Conservation (phyloP, 176 grass and related monocot genomes). For the Carex parvula region DNA sequence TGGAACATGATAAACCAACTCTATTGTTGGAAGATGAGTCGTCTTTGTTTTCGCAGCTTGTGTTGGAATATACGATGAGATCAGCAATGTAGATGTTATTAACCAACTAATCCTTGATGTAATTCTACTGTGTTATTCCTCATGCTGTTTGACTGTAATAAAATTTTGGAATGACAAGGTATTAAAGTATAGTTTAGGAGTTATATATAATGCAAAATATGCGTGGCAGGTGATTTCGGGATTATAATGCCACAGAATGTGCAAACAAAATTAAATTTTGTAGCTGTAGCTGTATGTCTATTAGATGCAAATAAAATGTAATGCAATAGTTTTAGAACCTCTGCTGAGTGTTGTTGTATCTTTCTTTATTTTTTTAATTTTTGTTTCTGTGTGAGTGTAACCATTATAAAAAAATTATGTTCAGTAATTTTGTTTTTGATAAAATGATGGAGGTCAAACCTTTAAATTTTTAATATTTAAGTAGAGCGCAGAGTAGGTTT, state of each 20-base stretch:
- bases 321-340: not conserved
- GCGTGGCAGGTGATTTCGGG: not conserved
- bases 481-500: too few species aligned
- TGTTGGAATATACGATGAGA: slow-evolving; percentile 62
- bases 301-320: not conserved
- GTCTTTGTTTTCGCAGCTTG: slow-evolving; percentile 74
- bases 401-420: not conserved
- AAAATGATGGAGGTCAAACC: too few species aligned
- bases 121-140: not conserved
- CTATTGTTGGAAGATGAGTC: slow-evolving; percentile 52
- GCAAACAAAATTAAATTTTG: not conserved
- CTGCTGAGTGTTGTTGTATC: not conserved
- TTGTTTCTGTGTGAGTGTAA: not conserved
- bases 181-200: not conserved
- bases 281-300: not conserved
- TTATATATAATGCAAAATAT: not conserved
- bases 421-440: too few species aligned
- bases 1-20: slow-evolving; percentile 57
- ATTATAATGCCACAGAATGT: not conserved
- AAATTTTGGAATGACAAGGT: not conserved
- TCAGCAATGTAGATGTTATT: slow-evolving; percentile 4
- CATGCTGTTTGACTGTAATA: not conserved
- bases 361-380: not conserved
- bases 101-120: not conserved
- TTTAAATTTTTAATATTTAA: too few species aligned